These are phyloP conservation scores for Stagonosporopsis chrysanthemi DNA, from an alignment of 2,329 filamentous ascomycete species.

Conservation along the genomic window DNA sequence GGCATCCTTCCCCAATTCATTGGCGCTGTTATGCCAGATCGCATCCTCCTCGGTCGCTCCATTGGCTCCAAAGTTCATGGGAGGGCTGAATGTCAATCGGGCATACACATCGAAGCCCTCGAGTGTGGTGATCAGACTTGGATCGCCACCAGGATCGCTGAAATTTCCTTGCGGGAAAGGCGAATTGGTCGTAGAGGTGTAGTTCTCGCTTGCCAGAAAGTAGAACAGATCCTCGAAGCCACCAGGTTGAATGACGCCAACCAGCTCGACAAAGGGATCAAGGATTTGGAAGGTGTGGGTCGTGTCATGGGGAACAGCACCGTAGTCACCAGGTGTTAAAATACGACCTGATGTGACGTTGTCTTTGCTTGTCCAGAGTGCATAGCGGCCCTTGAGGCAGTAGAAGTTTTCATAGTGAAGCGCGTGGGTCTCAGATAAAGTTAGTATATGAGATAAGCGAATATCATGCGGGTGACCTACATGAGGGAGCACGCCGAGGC, in stretches of 20 bases:
- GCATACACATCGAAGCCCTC: slow-evolving; percentile 55
- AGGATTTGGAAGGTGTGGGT: slow-evolving; percentile 59
- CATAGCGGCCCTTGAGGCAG: slow-evolving; percentile 54
- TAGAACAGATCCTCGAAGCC: slow-evolving; percentile 60
- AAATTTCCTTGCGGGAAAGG: slow-evolving; percentile 47
- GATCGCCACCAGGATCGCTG: slow-evolving; percentile 39
- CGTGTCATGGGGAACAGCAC: slow-evolving; percentile 55
- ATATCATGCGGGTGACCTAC: not conserved
- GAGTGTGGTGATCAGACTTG: slow-evolving; percentile 46
- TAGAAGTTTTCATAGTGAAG: slow-evolving; percentile 59
- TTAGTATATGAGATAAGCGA: not conserved
- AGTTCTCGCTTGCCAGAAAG: slow-evolving; percentile 48
- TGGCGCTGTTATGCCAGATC: slow-evolving; percentile 52
- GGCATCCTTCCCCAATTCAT: slow-evolving; percentile 42
- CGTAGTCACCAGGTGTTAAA: slow-evolving; percentile 56
- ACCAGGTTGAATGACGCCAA: slow-evolving; percentile 56
- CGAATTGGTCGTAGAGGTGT: slow-evolving; percentile 45
- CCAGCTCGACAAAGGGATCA: slow-evolving; percentile 58
- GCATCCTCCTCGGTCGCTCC: slow-evolving; percentile 48
- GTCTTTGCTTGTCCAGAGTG: slow-evolving; percentile 55
- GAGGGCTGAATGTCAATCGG: slow-evolving; percentile 51
- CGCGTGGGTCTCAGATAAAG: slow-evolving; percentile 41
- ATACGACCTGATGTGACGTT: slow-evolving; percentile 46
- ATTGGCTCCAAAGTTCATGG: slow-evolving; percentile 51
- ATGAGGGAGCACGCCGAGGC: slow-evolving; percentile 55